Evolutionary conservation across 1,139 yeast species (phyloP), one percentile per base, ranked within the genome.

Genomic region (Suhomyces coccinellae): DNA sequence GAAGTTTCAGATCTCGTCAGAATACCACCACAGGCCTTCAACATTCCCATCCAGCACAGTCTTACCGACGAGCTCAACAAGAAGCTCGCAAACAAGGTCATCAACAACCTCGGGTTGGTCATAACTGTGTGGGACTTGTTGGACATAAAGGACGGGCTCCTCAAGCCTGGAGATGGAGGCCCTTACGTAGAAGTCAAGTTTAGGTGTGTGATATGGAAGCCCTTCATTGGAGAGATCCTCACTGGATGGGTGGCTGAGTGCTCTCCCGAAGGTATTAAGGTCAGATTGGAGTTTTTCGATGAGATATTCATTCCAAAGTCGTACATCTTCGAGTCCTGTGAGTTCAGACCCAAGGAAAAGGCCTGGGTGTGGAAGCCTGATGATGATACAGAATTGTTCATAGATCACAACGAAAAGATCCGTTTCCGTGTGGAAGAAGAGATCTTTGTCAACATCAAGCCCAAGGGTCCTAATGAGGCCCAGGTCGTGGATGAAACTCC

Each of bases 151-250:
- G 98, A 93, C 57, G 99, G 98, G 2, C 73, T 88, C 50, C 74
- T 93, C 52, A 85, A 84, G 56, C 96, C 97, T 2, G 98, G 99
- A n/a, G 98, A 93, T 64, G 99, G 99, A 6, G 90, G 93, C 1
- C 78, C 93, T 2, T 91, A 77, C 56, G 83, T 90, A 36, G 87
- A 84, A 51, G 87, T 86, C 14, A 77, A 72, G 45, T 88, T 90
- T 59, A 69, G 97, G 43, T 73, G 87, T 41, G 73, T 91, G 15
- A 85, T 93, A 2, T 93, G 95, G 76, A 85, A 93, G 54, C 99
- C 99, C 1, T 90, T 91, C 64, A 83, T 88, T 1, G 99, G 99
- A 3, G 99, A 93, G 61, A 79, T 91, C n/a, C 66, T 93, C 32
- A 85, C 90, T 0, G 99, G 99, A 1, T 88, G 95, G 91, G 90